These are phyloP conservation scores for Phialemonium atrogriseum DNA, from an alignment of 2,329 filamentous ascomycete species.

Conservation along the genomic window DNA sequence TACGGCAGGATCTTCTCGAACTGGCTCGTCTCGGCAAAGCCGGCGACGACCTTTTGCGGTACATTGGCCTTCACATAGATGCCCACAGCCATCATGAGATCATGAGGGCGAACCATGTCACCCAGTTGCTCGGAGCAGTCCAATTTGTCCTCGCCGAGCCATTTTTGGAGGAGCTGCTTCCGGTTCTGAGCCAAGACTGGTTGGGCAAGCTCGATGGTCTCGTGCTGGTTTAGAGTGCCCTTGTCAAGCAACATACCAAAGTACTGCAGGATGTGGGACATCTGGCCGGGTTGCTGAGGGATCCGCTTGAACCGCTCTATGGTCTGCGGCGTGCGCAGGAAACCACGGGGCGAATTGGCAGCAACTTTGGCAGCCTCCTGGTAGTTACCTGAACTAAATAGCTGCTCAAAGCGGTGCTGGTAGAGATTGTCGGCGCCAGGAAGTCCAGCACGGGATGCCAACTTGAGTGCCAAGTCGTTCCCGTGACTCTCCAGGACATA, in stretches of 20 bases:
- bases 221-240: conserved; percentile 82
- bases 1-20: conserved; percentile 97
- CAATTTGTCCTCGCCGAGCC: conserved; percentile 93
- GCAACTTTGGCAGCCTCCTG: conserved; percentile 89
- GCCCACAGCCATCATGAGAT: conserved; percentile 75
- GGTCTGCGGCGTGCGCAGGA: conserved; percentile 87
- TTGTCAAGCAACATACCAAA: conserved; percentile 97
- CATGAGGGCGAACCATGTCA: conserved; percentile 85
- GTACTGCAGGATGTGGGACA: conserved; percentile 93
- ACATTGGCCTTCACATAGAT: conserved; percentile 90
- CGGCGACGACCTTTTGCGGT: conserved; percentile 88
- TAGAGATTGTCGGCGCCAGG: conserved; percentile 93
- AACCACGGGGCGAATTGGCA: conserved; percentile 91
- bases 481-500: conserved; percentile 96
- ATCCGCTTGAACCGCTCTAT: conserved; percentile 93
- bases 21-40: conserved; percentile 89
- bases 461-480: conserved; percentile 89
- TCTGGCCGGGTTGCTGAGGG: conserved; percentile 71
- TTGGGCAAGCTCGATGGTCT: conserved; percentile 87
- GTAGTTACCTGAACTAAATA: conserved; percentile 74
- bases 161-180: conserved; percentile 95
- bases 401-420: conserved; percentile 82
- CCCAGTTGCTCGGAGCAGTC: conserved; percentile 94
- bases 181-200: conserved; percentile 89
- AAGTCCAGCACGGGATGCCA: conserved; percentile 87